Percentiles rank a stretch among this genome's conserved stretches.
phyloP scores from a whole-genome alignment of 768 basidiomycete species.

The Lactarius sanguifluus region DNA sequence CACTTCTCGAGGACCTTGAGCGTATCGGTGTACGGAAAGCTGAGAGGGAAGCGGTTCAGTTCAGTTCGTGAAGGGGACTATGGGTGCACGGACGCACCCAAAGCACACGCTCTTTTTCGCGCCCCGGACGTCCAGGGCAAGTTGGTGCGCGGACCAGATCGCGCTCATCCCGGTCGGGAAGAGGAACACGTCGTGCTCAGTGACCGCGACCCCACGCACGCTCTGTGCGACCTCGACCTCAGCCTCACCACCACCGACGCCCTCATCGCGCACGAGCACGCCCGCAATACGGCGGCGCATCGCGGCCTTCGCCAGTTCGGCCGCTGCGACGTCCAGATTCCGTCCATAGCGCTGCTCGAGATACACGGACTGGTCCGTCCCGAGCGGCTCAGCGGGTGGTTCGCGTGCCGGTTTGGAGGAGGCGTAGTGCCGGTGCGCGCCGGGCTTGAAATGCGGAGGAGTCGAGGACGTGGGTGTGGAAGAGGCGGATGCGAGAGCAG shows the following conservation, averaged over 20 bases:
- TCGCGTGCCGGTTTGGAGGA: constrained; percentile 37
- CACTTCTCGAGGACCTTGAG: constrained; percentile 93
- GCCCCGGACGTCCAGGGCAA: constrained; percentile 54
- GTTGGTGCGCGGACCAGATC: constrained; percentile 87
- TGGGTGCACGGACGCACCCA: constrained; percentile 58
- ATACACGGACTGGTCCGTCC: constrained; percentile 66
- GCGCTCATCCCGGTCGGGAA: constrained; percentile 90
- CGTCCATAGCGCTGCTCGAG: constrained; percentile 95
- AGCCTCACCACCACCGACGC: constrained; percentile 47
- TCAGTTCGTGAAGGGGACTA: not conserved
- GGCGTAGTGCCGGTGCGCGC: constrained; percentile 60
- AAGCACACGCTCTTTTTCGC: constrained; percentile 87
- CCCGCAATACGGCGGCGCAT: constrained; percentile 89
- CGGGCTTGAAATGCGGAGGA: constrained; percentile 10
- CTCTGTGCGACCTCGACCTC: constrained; percentile 54
- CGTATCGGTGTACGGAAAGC: constrained; percentile 95
- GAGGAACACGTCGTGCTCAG: constrained; percentile 87
- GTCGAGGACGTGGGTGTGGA: constrained; percentile 29
- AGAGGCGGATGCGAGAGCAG: constrained; percentile 51
- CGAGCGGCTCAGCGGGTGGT: constrained; percentile 44
- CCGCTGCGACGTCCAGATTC: constrained; percentile 74
- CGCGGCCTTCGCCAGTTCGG: constrained; percentile 79
- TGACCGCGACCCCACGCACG: constrained; percentile 66
- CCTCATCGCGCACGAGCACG: constrained; percentile 70
- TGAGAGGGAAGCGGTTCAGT: constrained; percentile 34